phyloP scores from a whole-genome alignment of 495 filamentous ascomycete species.

The Durotheca rogersii region DNA sequence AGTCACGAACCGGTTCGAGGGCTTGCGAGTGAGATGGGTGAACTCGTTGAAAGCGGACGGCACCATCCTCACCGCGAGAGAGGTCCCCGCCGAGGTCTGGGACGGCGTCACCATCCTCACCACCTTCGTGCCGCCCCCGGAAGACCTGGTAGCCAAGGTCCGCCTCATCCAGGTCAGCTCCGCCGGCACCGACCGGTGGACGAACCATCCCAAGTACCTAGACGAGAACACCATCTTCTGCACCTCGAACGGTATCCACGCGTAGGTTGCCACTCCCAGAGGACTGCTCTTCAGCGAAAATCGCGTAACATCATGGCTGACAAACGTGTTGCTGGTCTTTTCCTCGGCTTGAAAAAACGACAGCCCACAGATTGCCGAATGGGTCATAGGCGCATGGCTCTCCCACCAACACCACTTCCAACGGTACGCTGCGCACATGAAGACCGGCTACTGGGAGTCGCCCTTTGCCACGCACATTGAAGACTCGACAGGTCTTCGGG shows the following conservation, averaged over 20 bases:
- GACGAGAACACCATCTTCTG: slow-evolving; percentile 33
- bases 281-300: no score
- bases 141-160: slow-evolving; percentile 29
- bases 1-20: slow-evolving; percentile 28
- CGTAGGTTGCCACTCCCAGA: no score
- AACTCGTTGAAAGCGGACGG: neutral
- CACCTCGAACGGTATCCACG: slow-evolving; percentile 33
- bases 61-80: neutral
- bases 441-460: slow-evolving; percentile 23
- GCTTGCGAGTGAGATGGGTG: slow-evolving; percentile 36
- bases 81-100: slow-evolving; percentile 14
- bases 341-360: no score
- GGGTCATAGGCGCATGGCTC: slow-evolving; percentile 45
- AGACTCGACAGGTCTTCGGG: slow-evolving; percentile 37
- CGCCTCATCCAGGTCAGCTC: slow-evolving; percentile 38
- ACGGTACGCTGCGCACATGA: slow-evolving; percentile 14
- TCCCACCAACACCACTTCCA: slow-evolving; percentile 36
- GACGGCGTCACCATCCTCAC: slow-evolving; percentile 36
- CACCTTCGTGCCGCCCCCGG: slow-evolving; percentile 19
- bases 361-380: slow-evolving; percentile 48
- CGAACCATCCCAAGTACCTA: slow-evolving; percentile 30
- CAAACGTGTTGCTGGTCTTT: neutral
- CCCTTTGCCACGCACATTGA: slow-evolving; percentile 12
- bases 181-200: slow-evolving; percentile 39
- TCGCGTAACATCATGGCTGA: no score